Conservation (phyloP, 768 basidiomycete species). For the Mycena polygramma region DNA sequence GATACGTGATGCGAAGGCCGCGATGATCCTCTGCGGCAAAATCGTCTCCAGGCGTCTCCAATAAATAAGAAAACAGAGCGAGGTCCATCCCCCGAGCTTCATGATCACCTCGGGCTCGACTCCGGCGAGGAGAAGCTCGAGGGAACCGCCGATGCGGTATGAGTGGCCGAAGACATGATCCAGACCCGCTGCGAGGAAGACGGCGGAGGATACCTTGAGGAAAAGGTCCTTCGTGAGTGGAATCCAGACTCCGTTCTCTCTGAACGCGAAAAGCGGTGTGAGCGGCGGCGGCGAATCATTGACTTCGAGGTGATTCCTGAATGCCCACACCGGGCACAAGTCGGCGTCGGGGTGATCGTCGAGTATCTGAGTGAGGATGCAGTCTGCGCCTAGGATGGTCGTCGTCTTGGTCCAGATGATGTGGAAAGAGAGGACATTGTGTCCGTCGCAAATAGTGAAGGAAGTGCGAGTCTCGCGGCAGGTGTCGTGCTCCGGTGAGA, state of each 20-base stretch:
- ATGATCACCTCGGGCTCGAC: background rate
- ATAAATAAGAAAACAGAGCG: background rate
- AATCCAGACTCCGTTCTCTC: background rate
- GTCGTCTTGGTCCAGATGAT: background rate
- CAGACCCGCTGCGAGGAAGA: background rate
- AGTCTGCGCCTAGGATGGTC: background rate
- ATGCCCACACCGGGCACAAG: background rate
- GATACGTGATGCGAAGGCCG: background rate
- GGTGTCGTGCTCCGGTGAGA: background rate
- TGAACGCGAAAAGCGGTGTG: slow-evolving; percentile 8
- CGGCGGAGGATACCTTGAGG: background rate
- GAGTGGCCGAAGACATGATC: background rate
- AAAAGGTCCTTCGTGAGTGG: background rate
- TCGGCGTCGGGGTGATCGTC: background rate
- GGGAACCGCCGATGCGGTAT: background rate
- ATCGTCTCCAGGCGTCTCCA: background rate
- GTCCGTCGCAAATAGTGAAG: background rate
- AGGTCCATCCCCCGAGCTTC: background rate
- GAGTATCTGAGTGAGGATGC: background rate
- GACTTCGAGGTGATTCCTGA: background rate
- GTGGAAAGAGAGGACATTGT: background rate
- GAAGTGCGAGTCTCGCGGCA: background rate
- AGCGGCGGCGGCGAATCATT: background rate
- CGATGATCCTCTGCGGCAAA: background rate
- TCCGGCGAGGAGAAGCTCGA: background rate